phyloP scores from a whole-genome alignment of 306 rosid species.

The Styphnolobium japonicum region DNA sequence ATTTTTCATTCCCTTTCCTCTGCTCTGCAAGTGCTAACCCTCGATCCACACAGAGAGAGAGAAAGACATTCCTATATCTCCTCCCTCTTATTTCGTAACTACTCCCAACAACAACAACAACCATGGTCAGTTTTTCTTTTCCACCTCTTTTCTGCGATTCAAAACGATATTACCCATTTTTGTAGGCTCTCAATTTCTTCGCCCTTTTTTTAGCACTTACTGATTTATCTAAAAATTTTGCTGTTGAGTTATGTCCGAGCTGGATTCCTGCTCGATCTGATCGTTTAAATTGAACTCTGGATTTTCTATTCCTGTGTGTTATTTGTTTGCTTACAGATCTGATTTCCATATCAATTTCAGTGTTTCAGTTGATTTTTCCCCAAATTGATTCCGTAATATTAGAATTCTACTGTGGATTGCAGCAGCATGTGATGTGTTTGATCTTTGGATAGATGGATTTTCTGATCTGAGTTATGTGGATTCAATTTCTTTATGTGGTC shows the following conservation, averaged over 20 bases:
- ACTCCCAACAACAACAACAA: no score
- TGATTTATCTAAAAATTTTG: no score
- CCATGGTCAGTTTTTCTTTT: no score
- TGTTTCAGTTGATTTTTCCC: not conserved
- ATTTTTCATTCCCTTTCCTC: no score
- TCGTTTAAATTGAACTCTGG: not conserved
- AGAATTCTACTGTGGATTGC: not conserved
- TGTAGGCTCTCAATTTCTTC: not conserved
- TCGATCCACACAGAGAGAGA: no score
- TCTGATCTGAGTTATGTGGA: conserved; percentile 4
- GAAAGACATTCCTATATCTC: no score
- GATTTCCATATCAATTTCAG: not conserved
- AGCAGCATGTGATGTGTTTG: not conserved
- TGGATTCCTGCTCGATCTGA: conserved; percentile 25
- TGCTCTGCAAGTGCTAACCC: no score
- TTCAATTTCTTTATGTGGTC: not conserved
- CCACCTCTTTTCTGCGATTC: no score
- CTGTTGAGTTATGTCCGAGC: not conserved
- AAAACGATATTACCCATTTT: no score
- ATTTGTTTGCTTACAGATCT: conserved; percentile 20
- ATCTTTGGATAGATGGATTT: not conserved
- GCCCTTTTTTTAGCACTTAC: not conserved
- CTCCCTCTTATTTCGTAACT: no score
- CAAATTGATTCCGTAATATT: not conserved
- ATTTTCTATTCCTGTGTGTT: not conserved